Conservation (phyloP, 139 green algal genomes). For the Zygnema circumcarinatum region DNA sequence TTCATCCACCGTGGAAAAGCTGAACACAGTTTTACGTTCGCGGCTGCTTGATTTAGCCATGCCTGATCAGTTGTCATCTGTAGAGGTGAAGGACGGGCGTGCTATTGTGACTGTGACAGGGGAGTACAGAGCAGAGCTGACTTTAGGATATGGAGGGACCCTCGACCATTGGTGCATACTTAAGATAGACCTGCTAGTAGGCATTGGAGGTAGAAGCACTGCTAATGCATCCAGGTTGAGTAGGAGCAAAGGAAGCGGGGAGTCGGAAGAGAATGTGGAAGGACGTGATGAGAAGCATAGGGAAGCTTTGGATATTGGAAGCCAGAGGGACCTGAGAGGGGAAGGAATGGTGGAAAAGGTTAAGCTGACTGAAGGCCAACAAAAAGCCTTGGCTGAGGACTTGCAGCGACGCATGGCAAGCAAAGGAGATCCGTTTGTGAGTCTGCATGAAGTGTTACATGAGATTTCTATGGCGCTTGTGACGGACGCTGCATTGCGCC, state of each 20-base stretch:
- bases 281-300: slow-evolving; percentile 18
- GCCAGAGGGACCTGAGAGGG: not conserved
- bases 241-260: not conserved
- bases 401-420: slow-evolving; percentile 50
- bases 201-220: not conserved
- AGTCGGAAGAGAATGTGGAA: slow-evolving; percentile 34
- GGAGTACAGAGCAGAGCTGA: not conserved
- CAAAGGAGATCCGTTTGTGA: slow-evolving; percentile 17
- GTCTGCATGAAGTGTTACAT: slow-evolving; percentile 44
- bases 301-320: slow-evolving; percentile 11
- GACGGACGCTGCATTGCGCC: slow-evolving; percentile 15
- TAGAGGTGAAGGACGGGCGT: not conserved
- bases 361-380: slow-evolving; percentile 26
- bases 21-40: slow-evolving; percentile 25
- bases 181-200: slow-evolving; percentile 1
- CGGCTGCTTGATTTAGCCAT: slow-evolving; percentile 1
- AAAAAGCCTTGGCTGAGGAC: slow-evolving; percentile 40
- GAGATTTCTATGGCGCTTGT: slow-evolving; percentile 16
- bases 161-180: slow-evolving; percentile 17
- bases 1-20: slow-evolving; percentile 20
- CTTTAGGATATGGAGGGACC: not conserved
- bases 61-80: not conserved
- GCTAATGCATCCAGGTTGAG: not conserved
- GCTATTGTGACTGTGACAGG: slow-evolving; percentile 6
- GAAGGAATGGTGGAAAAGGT: slow-evolving; percentile 1